phyloP scores from a whole-genome alignment of 345 rosid species.

The Boechera divaricarpa region DNA sequence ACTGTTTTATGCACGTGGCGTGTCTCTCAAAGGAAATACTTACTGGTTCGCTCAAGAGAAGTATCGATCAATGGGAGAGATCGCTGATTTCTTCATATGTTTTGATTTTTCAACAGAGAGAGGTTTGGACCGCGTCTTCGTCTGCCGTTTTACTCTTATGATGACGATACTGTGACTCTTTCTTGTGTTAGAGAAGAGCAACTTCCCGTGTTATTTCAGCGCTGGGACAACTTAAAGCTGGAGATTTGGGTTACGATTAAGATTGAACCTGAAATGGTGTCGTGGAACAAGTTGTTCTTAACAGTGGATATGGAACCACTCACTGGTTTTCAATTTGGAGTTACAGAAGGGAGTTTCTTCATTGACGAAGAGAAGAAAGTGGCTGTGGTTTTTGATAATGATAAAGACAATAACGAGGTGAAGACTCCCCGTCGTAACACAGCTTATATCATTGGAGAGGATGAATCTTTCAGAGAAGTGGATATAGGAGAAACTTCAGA shows the following conservation, averaged over 20 bases:
- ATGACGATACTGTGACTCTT: neutral
- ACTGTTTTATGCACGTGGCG: neutral
- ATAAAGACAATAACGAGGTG: no score
- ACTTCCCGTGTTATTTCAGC: slow-evolving; percentile 6
- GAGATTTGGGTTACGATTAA: slow-evolving; percentile 20
- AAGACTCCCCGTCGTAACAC: neutral
- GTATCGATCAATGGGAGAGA: neutral
- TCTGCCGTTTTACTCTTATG: neutral
- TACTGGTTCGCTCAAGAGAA: neutral
- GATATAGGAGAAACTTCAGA: slow-evolving; percentile 4
- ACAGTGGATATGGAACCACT: neutral
- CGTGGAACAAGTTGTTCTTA: slow-evolving; percentile 17
- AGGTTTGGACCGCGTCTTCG: slow-evolving; percentile 14
- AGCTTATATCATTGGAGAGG: slow-evolving; percentile 24
- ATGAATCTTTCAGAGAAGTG: slow-evolving; percentile 6
- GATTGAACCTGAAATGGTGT: slow-evolving; percentile 7
- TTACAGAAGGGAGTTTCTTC: neutral
- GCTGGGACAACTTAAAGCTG: neutral
- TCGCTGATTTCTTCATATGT: slow-evolving; percentile 12
- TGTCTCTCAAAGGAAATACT: neutral
- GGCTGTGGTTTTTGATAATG: neutral
- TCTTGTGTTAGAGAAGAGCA: slow-evolving; percentile 26
- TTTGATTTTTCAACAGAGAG: neutral
- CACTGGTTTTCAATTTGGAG: neutral
- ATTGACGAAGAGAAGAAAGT: slow-evolving; percentile 9